Evolutionary conservation across 2,329 filamentous ascomycete species (phyloP).

Genomic region (Chaetomium sp.): DNA sequence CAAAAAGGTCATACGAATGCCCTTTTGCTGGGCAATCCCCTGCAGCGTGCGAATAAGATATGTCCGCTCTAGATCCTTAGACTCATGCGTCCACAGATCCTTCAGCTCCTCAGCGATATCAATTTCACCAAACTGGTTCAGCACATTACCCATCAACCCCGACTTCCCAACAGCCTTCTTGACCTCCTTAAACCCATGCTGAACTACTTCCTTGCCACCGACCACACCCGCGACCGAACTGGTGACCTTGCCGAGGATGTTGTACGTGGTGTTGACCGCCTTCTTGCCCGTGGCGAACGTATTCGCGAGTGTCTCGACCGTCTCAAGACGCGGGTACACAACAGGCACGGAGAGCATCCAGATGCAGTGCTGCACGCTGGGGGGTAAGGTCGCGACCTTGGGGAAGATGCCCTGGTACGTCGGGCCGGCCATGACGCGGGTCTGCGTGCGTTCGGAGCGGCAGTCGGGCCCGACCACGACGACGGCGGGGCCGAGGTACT

Average conservation of each 20-base stretch:
- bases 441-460: constrained; percentile 81
- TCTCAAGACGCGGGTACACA: constrained; percentile 84
- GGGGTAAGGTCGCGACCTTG: constrained; percentile 83
- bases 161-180: constrained; percentile 96
- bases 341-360: constrained; percentile 93
- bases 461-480: constrained; percentile 87
- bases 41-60: constrained; percentile 95
- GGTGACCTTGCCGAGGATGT: constrained; percentile 89
- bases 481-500: constrained; percentile 86
- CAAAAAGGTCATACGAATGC: constrained; percentile 92
- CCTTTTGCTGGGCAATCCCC: constrained; percentile 91
- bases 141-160: constrained; percentile 88
- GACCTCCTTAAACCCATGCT: constrained; percentile 85
- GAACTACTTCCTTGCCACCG: constrained; percentile 86
- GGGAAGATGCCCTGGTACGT: constrained; percentile 98
- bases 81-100: constrained; percentile 97
- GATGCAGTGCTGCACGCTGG: constrained; percentile 91
- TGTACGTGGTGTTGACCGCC: constrained; percentile 92
- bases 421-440: constrained; percentile 88
- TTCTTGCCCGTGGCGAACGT: constrained; percentile 94
- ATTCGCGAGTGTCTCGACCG: constrained; percentile 82
- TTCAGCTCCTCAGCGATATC: constrained; percentile 90
- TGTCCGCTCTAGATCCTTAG: constrained; percentile 92
- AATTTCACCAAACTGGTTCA: constrained; percentile 94
- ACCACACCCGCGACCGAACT: constrained; percentile 93